Base-by-base conservation (phyloP, 2,329 filamentous ascomycete genomes). In the Stagonosporopsis rhizophila region DNA sequence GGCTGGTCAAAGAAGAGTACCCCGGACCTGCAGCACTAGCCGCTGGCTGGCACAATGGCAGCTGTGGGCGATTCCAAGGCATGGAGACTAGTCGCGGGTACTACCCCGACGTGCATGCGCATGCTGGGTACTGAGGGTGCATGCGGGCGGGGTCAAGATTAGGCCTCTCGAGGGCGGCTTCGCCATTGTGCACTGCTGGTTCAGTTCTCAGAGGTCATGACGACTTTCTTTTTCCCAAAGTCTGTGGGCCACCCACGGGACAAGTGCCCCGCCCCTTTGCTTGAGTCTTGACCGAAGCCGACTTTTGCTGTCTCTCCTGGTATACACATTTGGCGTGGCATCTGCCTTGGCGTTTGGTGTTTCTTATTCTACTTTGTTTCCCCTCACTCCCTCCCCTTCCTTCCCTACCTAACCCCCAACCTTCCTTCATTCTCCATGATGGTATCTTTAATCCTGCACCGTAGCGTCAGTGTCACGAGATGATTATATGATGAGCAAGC, bases 81-180 rank as follows among this genome's bases (percentile, higher is more conserved):
- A 75, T 80, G 60, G 78, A 80, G 41, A 75, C 73, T 14, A 81
- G 79, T 59, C 78, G 78, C 20, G 80, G 80, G 25, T 80, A 78
- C 60, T 81, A 79, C 55, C 79, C 78, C 14, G 77, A 80, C 44
- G 67, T 81, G 22, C 73, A 75, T 41, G 67, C 77, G 23, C 74
- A 75, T 50, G 68, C 76, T 42, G 73, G 71, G 6, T 79, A 75
- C 57, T 78, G 66, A 75, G 37, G n/a, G n/a, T n/a, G n/a, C n/a
- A 38, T 49, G 22, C 25, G 23, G 12, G 25, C 20, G 17, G 22
- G 4, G 22, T 25, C 30, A 27, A 22, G 25, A 17, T 12, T 12
- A 34, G 15, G 7, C n/a, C 32, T 20, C n/a, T n/a, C n/a, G 15
- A 23, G n/a, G n/a, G 19, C 27, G 35, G n/a, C 12, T 25, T 11